Base-by-base conservation (phyloP, 257 asterid species). In the Solanum peruvianum region DNA sequence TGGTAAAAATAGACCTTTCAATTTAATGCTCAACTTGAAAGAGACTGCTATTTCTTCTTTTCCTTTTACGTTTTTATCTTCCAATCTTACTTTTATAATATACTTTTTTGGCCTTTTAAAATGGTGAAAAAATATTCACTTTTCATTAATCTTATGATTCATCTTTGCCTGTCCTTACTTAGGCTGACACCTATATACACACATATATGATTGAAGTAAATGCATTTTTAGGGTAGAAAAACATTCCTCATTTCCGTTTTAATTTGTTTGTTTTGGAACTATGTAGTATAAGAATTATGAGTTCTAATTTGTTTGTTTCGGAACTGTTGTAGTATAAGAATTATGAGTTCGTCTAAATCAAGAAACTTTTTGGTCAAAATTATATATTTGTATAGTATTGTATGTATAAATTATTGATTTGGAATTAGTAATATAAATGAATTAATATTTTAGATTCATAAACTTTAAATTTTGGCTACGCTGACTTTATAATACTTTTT, bases 1-100 rank as follows among this genome's bases (percentile, higher is more conserved):
- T 86, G 86, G 87, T 27, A 83, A 67, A 86, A 88, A 86, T 86
- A 72, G 90, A 88, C 90, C 90, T 86, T 58, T 86, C 89, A 75
- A 73, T 60, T 70, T 60, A 76, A 37, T 44, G 89, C 89, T 86
- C 44, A 86, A 42, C 18, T 62, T 62, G 87, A 86, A 56, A 86
- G 87, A 73, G 90, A 88, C 90, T 44, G 10, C 78, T 42, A 29
- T 16, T 76, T 9, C 82, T 73, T 16, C 47, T 72, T 78, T 72
- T 77, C 27, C 70, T 84, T 67, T 35, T 69, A 25, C 64, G 49
- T 64, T 62, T 87, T 25, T 39, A 25, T 42, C 9, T 70, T 75
- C 89, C 89, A 42, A 52, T 56, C 9, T 84, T 47, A 73, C 62
- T 39, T 56, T 23, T 11, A 33, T 58, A 11, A 45, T 27, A 12